Evolutionary conservation across 2,329 filamentous ascomycete species (phyloP).

Genomic region (Aotearoamyces nothofagi): DNA sequence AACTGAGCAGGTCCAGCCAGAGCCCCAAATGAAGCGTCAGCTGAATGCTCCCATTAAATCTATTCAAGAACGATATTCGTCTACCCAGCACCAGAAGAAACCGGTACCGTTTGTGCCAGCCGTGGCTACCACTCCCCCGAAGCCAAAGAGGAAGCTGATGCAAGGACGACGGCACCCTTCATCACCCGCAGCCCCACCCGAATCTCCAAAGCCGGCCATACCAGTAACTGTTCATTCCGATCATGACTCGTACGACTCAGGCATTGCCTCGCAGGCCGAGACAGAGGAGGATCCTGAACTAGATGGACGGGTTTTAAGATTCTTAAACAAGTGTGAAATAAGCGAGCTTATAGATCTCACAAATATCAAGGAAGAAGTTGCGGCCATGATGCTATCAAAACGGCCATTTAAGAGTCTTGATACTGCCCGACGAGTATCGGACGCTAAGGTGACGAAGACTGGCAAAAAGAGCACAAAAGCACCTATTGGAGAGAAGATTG

Average conservation of each 20-base stretch:
- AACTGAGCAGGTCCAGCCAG: conserved; percentile 19
- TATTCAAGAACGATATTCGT: conserved; percentile 43
- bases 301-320: conserved; percentile 50
- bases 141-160: conserved; percentile 18
- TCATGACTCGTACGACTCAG: conserved; percentile 17
- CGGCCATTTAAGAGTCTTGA: conserved; percentile 59
- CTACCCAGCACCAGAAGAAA: conserved; percentile 24
- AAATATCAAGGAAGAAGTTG: conserved; percentile 52
- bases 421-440: conserved; percentile 49
- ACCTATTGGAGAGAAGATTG: conserved; percentile 48
- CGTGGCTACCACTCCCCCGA: conserved; percentile 10
- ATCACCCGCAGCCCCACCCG: conserved; percentile 8
- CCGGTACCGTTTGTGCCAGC: conserved; percentile 5
- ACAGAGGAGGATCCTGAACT: conserved; percentile 25
- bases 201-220: conserved; percentile 11
- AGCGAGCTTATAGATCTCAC: conserved; percentile 73
- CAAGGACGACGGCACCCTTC: conserved; percentile 17
- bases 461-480: conserved; percentile 30
- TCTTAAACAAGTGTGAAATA: conserved; percentile 66
- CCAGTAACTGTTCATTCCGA: conserved; percentile 10
- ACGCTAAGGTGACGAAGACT: conserved; percentile 28
- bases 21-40: conserved; percentile 35
- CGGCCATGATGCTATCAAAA: conserved; percentile 53
- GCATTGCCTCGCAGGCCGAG: conserved; percentile 12
- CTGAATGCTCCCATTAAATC: conserved; percentile 36